Conservation (phyloP, 2,329 filamentous ascomycete species). For the Aspergillus sp. region DNA sequence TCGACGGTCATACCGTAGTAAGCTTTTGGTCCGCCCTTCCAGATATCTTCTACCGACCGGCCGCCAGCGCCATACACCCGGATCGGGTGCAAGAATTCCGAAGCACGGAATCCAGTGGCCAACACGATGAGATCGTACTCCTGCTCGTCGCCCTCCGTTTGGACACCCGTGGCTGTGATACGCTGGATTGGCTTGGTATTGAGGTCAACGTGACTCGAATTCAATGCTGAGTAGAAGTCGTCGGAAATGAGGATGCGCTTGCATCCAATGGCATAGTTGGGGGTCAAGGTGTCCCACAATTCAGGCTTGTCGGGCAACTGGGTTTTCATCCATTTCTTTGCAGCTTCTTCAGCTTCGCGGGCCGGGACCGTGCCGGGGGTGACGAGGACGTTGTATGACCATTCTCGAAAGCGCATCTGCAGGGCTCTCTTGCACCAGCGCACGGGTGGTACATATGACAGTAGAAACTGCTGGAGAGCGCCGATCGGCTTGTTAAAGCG, state of each 20-base stretch:
- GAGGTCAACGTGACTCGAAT: slow-evolving; percentile 50
- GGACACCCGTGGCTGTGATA: slow-evolving; percentile 51
- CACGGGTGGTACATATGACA: slow-evolving; percentile 54
- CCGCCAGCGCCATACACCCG: slow-evolving; percentile 51
- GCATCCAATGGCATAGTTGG: slow-evolving; percentile 57
- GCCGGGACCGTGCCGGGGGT: slow-evolving; percentile 44
- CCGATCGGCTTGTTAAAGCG: slow-evolving; percentile 53
- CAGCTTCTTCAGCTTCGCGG: slow-evolving; percentile 41
- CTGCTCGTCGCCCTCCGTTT: slow-evolving; percentile 46
- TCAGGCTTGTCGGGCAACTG: slow-evolving; percentile 53
- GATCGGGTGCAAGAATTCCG: slow-evolving; percentile 62
- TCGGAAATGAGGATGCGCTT: slow-evolving; percentile 58
- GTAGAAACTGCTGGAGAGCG: slow-evolving; percentile 43
- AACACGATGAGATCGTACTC: slow-evolving; percentile 59
- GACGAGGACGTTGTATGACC: slow-evolving; percentile 46
- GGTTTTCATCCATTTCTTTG: slow-evolving; percentile 44
- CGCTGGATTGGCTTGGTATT: slow-evolving; percentile 53
- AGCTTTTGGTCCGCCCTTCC: slow-evolving; percentile 55
- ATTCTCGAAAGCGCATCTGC: slow-evolving; percentile 59
- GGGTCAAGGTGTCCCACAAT: slow-evolving; percentile 56
- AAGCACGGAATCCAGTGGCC: slow-evolving; percentile 61
- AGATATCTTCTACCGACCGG: slow-evolving; percentile 52
- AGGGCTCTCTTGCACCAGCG: slow-evolving; percentile 53
- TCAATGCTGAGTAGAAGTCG: slow-evolving; percentile 58
- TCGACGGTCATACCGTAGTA: slow-evolving; percentile 55